These are phyloP conservation scores for Saturnispora dispora DNA, from an alignment of 805 yeast species.

Conservation along the genomic window DNA sequence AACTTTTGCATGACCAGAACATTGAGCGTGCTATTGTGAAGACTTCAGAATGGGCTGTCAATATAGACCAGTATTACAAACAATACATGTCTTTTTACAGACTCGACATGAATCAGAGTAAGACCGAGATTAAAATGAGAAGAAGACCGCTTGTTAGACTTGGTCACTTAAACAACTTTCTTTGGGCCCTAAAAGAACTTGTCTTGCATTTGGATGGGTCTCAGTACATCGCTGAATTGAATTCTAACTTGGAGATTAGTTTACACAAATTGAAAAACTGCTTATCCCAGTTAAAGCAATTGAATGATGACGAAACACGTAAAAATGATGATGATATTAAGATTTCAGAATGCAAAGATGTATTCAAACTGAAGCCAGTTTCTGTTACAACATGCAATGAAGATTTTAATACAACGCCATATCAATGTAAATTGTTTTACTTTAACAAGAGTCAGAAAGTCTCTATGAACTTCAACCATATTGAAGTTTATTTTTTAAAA, in stretches of 20 bases:
- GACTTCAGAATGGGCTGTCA: conserved; percentile 22
- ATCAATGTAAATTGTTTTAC: conserved; percentile 21
- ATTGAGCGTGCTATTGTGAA: conserved; percentile 9
- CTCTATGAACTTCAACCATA: conserved; percentile 16
- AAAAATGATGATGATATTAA: conserved; percentile 13
- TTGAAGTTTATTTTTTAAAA: conserved; percentile 16
- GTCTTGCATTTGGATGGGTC: conserved; percentile 15
- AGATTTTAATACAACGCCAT: conserved; percentile 5
- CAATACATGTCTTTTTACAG: conserved; percentile 19
- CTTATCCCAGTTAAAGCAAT: conserved; percentile 15
- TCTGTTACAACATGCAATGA: conserved; percentile 15
- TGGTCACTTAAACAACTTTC: conserved; percentile 19
- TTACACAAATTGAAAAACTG: conserved; percentile 14
- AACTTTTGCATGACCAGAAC: conserved; percentile 12
- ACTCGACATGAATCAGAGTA: conserved; percentile 18
- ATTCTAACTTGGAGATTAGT: conserved; percentile 21
- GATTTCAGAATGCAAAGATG: conserved; percentile 20
- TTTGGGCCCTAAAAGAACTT: conserved; percentile 17
- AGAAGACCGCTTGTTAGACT: conserved; percentile 26
- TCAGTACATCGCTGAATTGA: conserved; percentile 15
- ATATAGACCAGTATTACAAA: conserved; percentile 15
- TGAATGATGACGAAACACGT: conserved; percentile 20
- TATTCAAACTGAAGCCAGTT: conserved; percentile 15
- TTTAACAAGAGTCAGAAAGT: conserved; percentile 17
- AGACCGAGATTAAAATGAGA: conserved; percentile 22